Evolutionary conservation across 768 basidiomycete genomes (phyloP), one percentile per base, ranked within the genome.

Genomic region (Psilocybe cyanescens): DNA sequence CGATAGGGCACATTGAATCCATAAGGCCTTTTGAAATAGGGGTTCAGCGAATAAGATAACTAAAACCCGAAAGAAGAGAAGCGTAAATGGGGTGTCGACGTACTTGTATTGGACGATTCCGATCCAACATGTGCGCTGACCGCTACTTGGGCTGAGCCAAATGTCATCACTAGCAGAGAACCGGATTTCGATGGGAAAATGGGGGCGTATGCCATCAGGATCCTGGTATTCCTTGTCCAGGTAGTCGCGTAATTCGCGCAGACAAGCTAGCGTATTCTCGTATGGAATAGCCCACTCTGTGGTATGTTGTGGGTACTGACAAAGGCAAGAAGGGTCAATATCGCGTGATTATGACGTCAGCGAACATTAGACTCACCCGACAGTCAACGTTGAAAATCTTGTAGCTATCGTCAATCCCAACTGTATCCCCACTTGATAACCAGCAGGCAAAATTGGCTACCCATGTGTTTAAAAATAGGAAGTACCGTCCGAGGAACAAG

Each of bases 31-130:
- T 59, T 48, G 16, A n/a, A 37, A 28, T 17, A 62, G 24, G 51
- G 55, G 58, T 29, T 45, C 51, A 47, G 19, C 9, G 17, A 29
- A 17, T 39, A 29, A 29, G 45, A 47, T 31, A 45, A 45, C n/a
- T 11, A 35, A 12, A 47, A 47, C 29, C 57, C 7, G 48, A 31
- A 16, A 46, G 28, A 30, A 46, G 8, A 17, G 6, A 24, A 24
- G 24, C 24, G 24, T 24, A 24, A 24, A 44, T 14, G 41, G 11
- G 14, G 11, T 44, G 11, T n/a, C 5, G n/a, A 76, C 92, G 69
- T 60, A 98, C 97, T 94, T 94, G 79, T 89, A 99, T 70, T 96
- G 94, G n/a, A 97, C 86, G 55, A 99, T 87, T n/a, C 97, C 97
- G 61, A 99, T 93, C 92, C 95, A 99, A 67, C 89, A 91, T 7